Conservation (phyloP, 2,329 filamentous ascomycete species). For the Exserohilum rostratum region DNA sequence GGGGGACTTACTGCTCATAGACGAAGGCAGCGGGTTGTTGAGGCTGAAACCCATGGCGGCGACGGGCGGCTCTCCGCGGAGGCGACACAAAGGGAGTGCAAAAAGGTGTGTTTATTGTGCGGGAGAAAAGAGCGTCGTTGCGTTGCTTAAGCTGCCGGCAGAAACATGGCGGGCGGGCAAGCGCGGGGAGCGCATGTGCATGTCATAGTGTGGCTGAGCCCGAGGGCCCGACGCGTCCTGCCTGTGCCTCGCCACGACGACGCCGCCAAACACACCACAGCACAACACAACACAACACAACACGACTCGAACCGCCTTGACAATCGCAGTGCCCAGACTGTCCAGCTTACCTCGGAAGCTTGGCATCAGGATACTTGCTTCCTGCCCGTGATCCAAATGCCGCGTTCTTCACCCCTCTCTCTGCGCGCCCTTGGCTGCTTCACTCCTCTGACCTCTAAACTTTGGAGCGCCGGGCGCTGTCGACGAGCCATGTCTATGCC, state of each 20-base stretch:
- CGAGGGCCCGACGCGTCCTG: conserved; percentile 7
- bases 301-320: no score
- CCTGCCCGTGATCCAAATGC: no score
- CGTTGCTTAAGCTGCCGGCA: conserved; percentile 5
- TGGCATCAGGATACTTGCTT: no score
- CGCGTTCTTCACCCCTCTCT: no score
- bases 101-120: neutral
- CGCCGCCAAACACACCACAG: neutral
- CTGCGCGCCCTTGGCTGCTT: no score
- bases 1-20: conserved; percentile 56
- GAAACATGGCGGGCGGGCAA: conserved; percentile 4
- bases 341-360: no score
- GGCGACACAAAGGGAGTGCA: neutral
- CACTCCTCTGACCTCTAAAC: no score
- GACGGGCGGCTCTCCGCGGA: neutral
- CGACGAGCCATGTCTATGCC: no score
- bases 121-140: neutral
- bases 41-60: conserved; percentile 54
- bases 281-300: no score
- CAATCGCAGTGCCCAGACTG: no score
- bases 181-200: conserved; percentile 11
- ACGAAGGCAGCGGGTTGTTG: conserved; percentile 61
- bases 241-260: conserved; percentile 1
- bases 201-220: conserved; percentile 18
- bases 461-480: no score